A percentile compares a stretch with the other conserved stretches of the same genome.
phyloP scores from a whole-genome alignment of 2,329 filamentous ascomycete species.

The Xylariaceae sp. region DNA sequence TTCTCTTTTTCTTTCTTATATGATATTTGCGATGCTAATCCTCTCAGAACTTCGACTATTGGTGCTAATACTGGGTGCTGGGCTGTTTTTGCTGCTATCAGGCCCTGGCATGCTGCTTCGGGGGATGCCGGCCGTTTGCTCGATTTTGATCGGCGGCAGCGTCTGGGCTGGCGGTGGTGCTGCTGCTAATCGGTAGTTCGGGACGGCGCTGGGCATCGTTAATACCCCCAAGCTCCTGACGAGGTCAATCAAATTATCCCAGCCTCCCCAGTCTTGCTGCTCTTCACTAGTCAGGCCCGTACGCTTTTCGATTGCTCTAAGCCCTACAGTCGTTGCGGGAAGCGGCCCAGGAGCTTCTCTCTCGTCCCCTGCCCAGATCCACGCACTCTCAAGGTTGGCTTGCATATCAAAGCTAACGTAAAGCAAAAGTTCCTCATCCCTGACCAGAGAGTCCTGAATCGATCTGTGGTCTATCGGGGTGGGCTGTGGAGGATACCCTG shows the following conservation, averaged over 20 bases:
- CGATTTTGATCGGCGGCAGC: conserved; percentile 34
- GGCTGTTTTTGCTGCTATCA: conserved; percentile 34
- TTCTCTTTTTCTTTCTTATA: conserved; percentile 26
- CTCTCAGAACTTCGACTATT: conserved; percentile 41
- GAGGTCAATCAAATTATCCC: conserved; percentile 67
- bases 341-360: conserved; percentile 35
- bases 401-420: conserved; percentile 87
- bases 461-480: conserved; percentile 23
- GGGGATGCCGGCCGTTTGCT: conserved; percentile 26
- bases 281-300: conserved; percentile 54
- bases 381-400: conserved; percentile 68
- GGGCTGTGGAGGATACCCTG: conserved; percentile 26
- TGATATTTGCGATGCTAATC: conserved; percentile 45
- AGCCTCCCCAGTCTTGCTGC: conserved; percentile 70
- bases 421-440: conserved; percentile 82
- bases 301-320: conserved; percentile 45
- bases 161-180: conserved; percentile 26
- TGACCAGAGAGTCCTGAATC: conserved; percentile 39
- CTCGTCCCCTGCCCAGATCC: conserved; percentile 73
- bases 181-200: conserved; percentile 23
- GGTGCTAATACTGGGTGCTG: conserved; percentile 26
- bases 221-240: conserved; percentile 51
- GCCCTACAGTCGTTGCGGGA: conserved; percentile 32
- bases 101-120: conserved; percentile 22
- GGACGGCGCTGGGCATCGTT: conserved; percentile 26